phyloP scores from a whole-genome alignment of 768 basidiomycete genomes.

The Cystofilobasidium capitatum region DNA sequence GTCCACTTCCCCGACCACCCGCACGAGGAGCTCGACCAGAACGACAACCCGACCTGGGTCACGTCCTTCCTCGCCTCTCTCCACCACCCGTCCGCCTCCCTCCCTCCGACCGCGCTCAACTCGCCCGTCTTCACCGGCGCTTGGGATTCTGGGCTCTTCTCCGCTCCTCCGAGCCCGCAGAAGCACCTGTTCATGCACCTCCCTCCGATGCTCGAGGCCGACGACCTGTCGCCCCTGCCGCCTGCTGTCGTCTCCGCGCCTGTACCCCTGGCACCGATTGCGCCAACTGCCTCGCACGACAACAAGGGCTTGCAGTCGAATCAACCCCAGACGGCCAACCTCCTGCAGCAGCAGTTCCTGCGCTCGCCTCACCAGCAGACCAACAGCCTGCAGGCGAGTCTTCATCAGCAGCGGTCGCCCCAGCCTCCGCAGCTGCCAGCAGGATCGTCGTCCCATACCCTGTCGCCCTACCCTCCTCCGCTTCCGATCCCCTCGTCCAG shows the following conservation, averaged over 20 bases:
- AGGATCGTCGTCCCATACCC: background rate
- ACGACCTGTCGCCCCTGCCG: slow-evolving; percentile 11
- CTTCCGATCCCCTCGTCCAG: background rate
- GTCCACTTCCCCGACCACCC: slow-evolving; percentile 6
- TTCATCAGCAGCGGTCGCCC: slow-evolving; percentile 10
- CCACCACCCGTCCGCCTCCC: slow-evolving; percentile 24
- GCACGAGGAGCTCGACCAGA: slow-evolving; percentile 14
- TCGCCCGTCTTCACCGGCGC: slow-evolving; percentile 52
- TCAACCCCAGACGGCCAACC: background rate
- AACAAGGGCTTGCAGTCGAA: background rate
- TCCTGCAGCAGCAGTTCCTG: background rate
- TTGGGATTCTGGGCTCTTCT: slow-evolving; percentile 23
- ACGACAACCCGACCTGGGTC: slow-evolving; percentile 25
- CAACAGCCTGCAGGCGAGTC: background rate
- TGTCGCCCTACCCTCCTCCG: background rate
- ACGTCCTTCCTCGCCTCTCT: slow-evolving; percentile 25
- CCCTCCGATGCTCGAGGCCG: slow-evolving; percentile 11
- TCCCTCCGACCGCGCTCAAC: slow-evolving; percentile 60
- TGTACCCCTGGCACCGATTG: background rate
- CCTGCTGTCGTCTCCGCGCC: background rate
- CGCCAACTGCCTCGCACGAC: background rate
- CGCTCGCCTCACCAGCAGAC: background rate
- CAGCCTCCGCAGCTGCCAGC: background rate
- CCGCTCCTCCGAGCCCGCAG: slow-evolving; percentile 18
- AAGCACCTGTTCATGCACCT: slow-evolving; percentile 24